These are phyloP conservation scores for Pyrenochaeta sp. DNA, from an alignment of 2,329 filamentous ascomycete genomes.

Conservation along the genomic window DNA sequence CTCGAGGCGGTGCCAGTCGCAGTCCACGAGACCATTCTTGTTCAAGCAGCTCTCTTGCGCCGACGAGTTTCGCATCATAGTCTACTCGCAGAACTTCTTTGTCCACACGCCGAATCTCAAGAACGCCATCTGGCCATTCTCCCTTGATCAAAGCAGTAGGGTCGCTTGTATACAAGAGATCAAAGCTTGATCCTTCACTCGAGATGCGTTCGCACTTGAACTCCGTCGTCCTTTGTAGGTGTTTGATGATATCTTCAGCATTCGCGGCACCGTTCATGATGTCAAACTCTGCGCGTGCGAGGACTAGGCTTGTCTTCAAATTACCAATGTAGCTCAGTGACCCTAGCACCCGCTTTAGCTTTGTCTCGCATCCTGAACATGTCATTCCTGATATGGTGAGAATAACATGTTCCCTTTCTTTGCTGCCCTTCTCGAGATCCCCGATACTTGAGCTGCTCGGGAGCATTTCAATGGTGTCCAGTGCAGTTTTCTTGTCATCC, in stretches of 20 bases:
- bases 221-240: conserved; percentile 65
- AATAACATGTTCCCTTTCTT: conserved; percentile 61
- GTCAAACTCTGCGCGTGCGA: conserved; percentile 71
- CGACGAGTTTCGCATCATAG: conserved; percentile 58
- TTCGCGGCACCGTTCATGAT: conserved; percentile 50
- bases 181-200: conserved; percentile 32
- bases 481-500: background rate
- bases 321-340: conserved; percentile 59
- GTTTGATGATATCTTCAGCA: conserved; percentile 55
- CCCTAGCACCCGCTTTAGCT: conserved; percentile 62
- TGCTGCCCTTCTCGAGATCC: conserved; percentile 33
- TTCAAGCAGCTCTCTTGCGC: conserved; percentile 57
- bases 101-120: conserved; percentile 21
- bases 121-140: conserved; percentile 33
- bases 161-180: conserved; percentile 23
- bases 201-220: conserved; percentile 63
- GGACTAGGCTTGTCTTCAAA: conserved; percentile 70
- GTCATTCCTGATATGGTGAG: conserved; percentile 75
- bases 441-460: background rate
- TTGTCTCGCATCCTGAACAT: conserved; percentile 75
- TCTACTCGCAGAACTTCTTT: conserved; percentile 46
- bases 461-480: conserved; percentile 1
- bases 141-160: conserved; percentile 13
- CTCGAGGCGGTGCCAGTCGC: conserved; percentile 56
- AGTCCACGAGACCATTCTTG: conserved; percentile 35